Conservation (phyloP, 1,284 basidiomycete genomes). For the Microbotryomycetes sp. region DNA sequence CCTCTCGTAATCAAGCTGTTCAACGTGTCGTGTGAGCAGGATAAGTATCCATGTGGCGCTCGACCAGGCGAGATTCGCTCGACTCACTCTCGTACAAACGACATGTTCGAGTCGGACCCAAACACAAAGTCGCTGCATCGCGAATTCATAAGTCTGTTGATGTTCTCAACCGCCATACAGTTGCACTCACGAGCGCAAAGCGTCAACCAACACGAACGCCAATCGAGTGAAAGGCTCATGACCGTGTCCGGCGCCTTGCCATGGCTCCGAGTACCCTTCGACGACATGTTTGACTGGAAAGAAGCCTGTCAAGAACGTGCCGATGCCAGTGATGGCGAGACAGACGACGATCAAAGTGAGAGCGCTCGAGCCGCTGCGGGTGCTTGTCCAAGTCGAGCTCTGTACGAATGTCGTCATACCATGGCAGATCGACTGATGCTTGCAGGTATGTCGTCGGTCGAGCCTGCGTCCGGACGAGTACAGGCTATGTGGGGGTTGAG, state of each 20-base stretch:
- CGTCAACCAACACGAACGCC: slow-evolving; percentile 34
- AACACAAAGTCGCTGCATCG: slow-evolving; percentile 31
- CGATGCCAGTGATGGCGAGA: slow-evolving; percentile 4
- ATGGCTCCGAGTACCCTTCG: not conserved
- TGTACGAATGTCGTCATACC: not conserved
- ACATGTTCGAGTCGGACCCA: slow-evolving; percentile 19
- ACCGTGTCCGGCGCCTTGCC: not conserved
- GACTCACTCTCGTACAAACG: slow-evolving; percentile 22
- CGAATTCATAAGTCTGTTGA: not conserved
- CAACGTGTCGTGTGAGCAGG: not conserved
- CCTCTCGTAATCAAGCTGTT: slow-evolving; percentile 22
- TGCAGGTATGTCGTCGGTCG: not conserved
- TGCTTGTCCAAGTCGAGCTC: too few species aligned
- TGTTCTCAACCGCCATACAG: not conserved
- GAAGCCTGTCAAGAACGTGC: slow-evolving; percentile 17
- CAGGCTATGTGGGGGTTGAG: too few species aligned
- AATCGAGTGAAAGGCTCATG: slow-evolving; percentile 23
- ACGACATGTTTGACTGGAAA: slow-evolving; percentile 29
- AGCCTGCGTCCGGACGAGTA: too few species aligned
- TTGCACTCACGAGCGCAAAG: slow-evolving; percentile 29
- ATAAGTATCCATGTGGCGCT: not conserved
- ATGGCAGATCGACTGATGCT: not conserved
- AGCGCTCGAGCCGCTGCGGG: too few species aligned
- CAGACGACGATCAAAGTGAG: too few species aligned
- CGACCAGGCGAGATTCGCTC: not conserved